A percentile compares a stretch with the other conserved stretches of the same genome.
Evolutionary conservation across 208 protist genomes (phyloP).

Genomic region (Vickermania spadyakhi): DNA sequence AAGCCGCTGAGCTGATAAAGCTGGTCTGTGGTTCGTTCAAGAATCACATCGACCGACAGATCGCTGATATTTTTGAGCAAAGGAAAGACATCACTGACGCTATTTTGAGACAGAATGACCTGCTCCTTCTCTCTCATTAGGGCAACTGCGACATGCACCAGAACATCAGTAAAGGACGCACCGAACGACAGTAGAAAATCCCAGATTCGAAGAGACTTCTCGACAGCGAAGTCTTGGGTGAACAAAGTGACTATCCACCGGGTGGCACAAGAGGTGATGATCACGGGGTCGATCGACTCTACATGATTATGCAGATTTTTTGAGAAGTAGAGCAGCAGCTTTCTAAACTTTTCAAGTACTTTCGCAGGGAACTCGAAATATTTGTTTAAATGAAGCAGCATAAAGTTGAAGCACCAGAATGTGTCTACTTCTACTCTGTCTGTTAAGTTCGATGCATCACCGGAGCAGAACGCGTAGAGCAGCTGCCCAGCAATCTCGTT

Average conservation of each 20-base stretch:
- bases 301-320: conserved; percentile 41
- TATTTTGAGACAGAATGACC: conserved; percentile 20
- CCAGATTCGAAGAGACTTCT: conserved; percentile 69
- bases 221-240: conserved; percentile 78
- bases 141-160: conserved; percentile 46
- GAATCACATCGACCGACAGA: conserved; percentile 41
- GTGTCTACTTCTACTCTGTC: conserved; percentile 32
- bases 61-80: conserved; percentile 54
- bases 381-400: conserved; percentile 59
- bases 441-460: conserved; percentile 18
- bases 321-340: conserved; percentile 55
- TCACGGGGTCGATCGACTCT: conserved; percentile 17
- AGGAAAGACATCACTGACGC: conserved; percentile 37
- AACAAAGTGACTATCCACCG: conserved; percentile 85
- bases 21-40: neutral
- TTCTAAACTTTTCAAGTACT: conserved; percentile 52
- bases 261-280: conserved; percentile 63
- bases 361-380: conserved; percentile 50
- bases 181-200: conserved; percentile 80
- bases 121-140: conserved; percentile 43
- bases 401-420: conserved; percentile 76
- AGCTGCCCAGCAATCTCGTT: conserved; percentile 73
- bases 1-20: neutral
- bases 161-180: conserved; percentile 29
- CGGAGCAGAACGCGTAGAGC: conserved; percentile 51